Conservation (phyloP, 2,329 filamentous ascomycete species). For the Coniochaeta ligniaria region DNA sequence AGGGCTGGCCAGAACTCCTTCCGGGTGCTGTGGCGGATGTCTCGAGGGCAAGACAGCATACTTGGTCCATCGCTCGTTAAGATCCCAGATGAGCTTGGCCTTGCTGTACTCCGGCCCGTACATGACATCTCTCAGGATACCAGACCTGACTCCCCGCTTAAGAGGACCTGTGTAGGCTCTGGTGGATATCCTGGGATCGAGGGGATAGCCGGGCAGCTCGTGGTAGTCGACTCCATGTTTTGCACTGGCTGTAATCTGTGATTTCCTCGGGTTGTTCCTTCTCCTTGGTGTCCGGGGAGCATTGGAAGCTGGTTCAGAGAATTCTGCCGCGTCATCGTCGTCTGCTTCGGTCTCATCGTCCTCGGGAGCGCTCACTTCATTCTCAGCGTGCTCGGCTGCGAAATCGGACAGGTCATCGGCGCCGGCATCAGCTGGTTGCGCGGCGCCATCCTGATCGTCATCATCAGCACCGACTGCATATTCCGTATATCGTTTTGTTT, state of each 20-base stretch:
- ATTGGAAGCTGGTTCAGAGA: background rate
- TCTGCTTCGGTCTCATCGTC: background rate
- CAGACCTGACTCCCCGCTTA: conserved; percentile 24
- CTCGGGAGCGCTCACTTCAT: background rate
- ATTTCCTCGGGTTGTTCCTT: background rate
- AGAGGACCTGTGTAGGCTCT: conserved; percentile 30
- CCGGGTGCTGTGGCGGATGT: conserved; percentile 12
- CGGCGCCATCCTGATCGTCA: conserved; percentile 18
- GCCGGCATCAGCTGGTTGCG: conserved; percentile 1
- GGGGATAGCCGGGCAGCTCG: conserved; percentile 24
- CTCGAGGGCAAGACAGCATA: conserved; percentile 32
- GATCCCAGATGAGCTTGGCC: conserved; percentile 25
- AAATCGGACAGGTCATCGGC: conserved; percentile 15
- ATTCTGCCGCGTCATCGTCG: background rate
- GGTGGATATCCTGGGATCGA: conserved; percentile 20
- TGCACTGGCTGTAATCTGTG: background rate
- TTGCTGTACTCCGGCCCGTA: conserved; percentile 31
- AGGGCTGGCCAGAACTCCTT: conserved; percentile 25
- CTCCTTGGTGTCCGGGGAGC: background rate
- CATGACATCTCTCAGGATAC: conserved; percentile 29
- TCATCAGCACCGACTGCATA: conserved; percentile 28
- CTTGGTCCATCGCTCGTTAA: conserved; percentile 33
- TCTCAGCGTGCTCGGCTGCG: conserved; percentile 15
- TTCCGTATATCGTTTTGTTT: conserved; percentile 23
- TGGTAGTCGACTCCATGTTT: conserved; percentile 15